Evolutionary conservation across 768 basidiomycete species (phyloP).

Genomic region (Suillus cothurnatus): DNA sequence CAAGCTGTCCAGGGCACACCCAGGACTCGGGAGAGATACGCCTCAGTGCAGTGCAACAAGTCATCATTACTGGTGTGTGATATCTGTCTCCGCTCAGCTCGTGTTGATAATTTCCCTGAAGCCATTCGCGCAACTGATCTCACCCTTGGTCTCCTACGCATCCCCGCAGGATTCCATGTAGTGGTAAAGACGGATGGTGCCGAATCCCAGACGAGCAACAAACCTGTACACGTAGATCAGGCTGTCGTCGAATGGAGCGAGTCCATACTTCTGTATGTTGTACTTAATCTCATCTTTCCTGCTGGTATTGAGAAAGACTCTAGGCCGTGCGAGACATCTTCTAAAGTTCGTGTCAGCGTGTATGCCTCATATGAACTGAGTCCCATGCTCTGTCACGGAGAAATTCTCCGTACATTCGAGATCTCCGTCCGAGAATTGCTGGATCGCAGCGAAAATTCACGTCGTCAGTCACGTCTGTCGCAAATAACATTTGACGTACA

Average conservation of each 20-base stretch:
- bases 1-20: background rate
- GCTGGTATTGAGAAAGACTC: background rate
- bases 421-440: background rate
- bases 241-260: constrained; percentile 6
- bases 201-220: background rate
- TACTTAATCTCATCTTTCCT: background rate
- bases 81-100: background rate
- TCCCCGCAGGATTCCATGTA: constrained; percentile 18
- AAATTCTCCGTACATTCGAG: constrained; percentile 5
- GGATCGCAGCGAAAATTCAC: background rate
- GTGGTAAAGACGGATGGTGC: background rate
- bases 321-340: constrained; percentile 2
- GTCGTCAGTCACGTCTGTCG: background rate
- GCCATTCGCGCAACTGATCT: constrained; percentile 16
- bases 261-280: background rate
- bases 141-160: background rate
- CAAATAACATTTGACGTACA: too few species aligned
- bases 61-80: background rate
- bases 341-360: background rate
- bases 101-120: background rate
- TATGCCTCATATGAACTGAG: constrained; percentile 14
- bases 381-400: constrained; percentile 12
- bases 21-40: background rate
- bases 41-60: background rate
- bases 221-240: background rate